Conservation (phyloP, 768 basidiomycete genomes). For the Hygrocybe coccinea region DNA sequence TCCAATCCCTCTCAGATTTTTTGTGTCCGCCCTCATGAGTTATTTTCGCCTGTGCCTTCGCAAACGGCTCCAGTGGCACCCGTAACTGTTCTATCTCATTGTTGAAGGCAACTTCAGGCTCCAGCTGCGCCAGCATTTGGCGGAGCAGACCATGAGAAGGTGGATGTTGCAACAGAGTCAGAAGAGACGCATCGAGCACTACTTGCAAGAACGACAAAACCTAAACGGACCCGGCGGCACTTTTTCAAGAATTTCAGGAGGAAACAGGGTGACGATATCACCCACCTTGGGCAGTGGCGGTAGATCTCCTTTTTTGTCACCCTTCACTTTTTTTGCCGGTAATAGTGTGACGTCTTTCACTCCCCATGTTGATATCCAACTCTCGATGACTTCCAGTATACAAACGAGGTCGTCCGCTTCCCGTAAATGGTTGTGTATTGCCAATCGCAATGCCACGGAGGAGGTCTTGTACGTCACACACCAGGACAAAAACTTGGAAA, state of each 20-base stretch:
- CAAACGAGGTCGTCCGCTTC: constrained; percentile 46
- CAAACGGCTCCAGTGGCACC: constrained; percentile 61
- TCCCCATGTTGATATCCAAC: constrained; percentile 43
- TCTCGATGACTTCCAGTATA: constrained; percentile 44
- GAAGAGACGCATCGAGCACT: constrained; percentile 68
- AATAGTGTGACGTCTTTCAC: constrained; percentile 31
- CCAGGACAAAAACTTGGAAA: constrained; percentile 35
- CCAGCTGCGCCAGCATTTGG: constrained; percentile 45
- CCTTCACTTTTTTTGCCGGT: constrained; percentile 19
- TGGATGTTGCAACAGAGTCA: constrained; percentile 59
- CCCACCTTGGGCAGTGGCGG: constrained; percentile 44
- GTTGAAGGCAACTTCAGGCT: constrained; percentile 49
- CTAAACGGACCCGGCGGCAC: constrained; percentile 29
- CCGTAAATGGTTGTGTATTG: constrained; percentile 46
- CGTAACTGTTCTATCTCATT: constrained; percentile 52
- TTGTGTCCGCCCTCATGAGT: constrained; percentile 31
- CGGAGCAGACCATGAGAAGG: constrained; percentile 54
- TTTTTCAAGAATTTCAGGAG: neutral
- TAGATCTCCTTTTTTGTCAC: constrained; percentile 25
- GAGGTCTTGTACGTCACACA: constrained; percentile 38
- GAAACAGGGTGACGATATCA: constrained; percentile 3
- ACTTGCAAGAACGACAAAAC: constrained; percentile 56
- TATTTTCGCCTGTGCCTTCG: constrained; percentile 48
- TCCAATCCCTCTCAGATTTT: constrained; percentile 42
- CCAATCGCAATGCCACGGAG: constrained; percentile 40